phyloP scores from a whole-genome alignment of 2,329 filamentous ascomycete genomes.

The Ascochyta clinopodiicola region DNA sequence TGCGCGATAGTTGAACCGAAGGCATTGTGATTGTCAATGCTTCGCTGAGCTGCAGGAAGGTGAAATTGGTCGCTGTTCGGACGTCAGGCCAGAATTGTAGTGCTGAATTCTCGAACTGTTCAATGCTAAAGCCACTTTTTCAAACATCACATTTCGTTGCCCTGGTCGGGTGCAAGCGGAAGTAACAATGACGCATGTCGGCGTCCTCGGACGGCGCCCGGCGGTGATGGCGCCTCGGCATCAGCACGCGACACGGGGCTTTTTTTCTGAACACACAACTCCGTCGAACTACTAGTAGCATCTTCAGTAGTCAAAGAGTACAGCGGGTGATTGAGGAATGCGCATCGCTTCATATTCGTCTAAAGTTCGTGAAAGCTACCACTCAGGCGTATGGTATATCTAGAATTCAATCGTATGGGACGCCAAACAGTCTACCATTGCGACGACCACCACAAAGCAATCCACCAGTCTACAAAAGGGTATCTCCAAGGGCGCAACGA shows the following conservation, averaged over 20 bases:
- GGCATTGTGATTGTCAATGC: neutral
- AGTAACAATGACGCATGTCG: constrained; percentile 17
- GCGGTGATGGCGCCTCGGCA: constrained; percentile 7
- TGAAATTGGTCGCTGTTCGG: neutral
- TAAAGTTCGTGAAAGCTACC: neutral
- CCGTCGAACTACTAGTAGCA: neutral
- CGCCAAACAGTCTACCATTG: constrained; percentile 1
- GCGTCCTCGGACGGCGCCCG: constrained; percentile 4
- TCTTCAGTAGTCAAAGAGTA: neutral
- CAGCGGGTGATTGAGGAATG: neutral
- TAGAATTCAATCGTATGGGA: neutral
- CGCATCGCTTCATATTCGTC: neutral
- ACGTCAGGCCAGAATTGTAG: neutral
- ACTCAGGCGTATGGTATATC: constrained; percentile 1
- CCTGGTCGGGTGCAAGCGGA: constrained; percentile 16
- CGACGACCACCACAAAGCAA: neutral
- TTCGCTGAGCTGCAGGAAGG: neutral
- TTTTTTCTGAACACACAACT: neutral
- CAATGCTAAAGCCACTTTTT: neutral
- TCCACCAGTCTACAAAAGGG: constrained; percentile 66
- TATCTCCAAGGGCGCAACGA: constrained; percentile 90
- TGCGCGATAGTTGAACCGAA: constrained; percentile 10
- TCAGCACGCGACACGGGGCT: neutral
- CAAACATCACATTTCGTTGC: constrained; percentile 1
- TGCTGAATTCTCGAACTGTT: neutral